Conservation (phyloP, 495 filamentous ascomycete genomes). For the Viridothelium virens region DNA sequence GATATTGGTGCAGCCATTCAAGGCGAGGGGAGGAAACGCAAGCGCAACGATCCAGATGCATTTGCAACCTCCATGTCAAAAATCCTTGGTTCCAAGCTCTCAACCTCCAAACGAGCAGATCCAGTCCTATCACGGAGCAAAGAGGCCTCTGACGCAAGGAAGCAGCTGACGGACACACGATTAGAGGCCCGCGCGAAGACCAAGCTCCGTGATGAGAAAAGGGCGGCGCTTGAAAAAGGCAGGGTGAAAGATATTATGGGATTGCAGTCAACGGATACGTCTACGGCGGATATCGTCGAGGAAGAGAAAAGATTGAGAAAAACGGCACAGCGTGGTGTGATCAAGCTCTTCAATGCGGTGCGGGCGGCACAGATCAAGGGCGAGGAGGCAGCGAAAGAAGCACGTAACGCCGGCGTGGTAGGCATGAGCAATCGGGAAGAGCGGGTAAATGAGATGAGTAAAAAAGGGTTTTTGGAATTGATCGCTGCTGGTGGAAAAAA, state of each 20-base stretch:
- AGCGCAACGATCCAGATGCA: slow-evolving; percentile 82
- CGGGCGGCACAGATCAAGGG: slow-evolving; percentile 82
- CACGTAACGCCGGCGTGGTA: slow-evolving; percentile 63
- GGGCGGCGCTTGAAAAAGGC: slow-evolving; percentile 73
- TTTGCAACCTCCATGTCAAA: slow-evolving; percentile 88
- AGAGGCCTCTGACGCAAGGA: slow-evolving; percentile 55
- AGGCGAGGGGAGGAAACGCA: slow-evolving; percentile 37
- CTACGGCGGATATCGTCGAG: slow-evolving; percentile 52
- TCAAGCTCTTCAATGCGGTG: slow-evolving; percentile 94
- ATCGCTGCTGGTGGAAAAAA: slow-evolving; percentile 62
- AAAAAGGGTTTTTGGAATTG: slow-evolving; percentile 88
- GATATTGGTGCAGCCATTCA: slow-evolving; percentile 12
- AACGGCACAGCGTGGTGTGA: slow-evolving; percentile 82
- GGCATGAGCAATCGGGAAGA: slow-evolving; percentile 68
- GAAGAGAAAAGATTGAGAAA: slow-evolving; percentile 75
- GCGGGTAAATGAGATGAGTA: slow-evolving; percentile 86
- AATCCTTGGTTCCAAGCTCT: slow-evolving; percentile 81
- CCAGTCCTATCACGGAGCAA: slow-evolving; percentile 79
- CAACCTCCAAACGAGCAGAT: slow-evolving; percentile 68
- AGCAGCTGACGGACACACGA: slow-evolving; percentile 60
- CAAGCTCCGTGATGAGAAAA: slow-evolving; percentile 73
- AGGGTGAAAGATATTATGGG: slow-evolving; percentile 76
- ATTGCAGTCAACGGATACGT: slow-evolving; percentile 35
- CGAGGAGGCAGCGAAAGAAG: slow-evolving; percentile 61
- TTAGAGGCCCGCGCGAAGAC: slow-evolving; percentile 72